Evolutionary conservation across 306 rosid genomes (phyloP).

Genomic region (Quercus robur): DNA sequence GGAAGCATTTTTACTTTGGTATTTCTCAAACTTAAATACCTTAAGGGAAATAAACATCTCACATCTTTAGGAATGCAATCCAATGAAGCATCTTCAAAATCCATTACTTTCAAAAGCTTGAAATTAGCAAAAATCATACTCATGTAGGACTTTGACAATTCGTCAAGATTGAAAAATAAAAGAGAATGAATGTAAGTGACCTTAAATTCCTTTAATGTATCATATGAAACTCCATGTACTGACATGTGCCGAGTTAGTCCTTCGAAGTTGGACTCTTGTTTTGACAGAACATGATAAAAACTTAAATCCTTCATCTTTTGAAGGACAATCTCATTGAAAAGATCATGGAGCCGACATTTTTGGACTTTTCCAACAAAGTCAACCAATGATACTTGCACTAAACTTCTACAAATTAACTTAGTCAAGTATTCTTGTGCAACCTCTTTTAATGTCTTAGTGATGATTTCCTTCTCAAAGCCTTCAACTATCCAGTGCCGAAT

Average conservation of each 20-base stretch:
- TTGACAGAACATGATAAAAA: neutral
- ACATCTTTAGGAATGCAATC: too few relatives aligned
- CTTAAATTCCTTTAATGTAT: neutral
- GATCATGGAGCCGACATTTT: neutral
- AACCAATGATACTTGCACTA: neutral
- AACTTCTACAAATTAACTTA: neutral
- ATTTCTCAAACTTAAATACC: too few relatives aligned
- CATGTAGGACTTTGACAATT: too few relatives aligned
- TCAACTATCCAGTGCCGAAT: too few relatives aligned
- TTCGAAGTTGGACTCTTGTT: neutral
- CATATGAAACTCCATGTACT: neutral
- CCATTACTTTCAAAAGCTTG: too few relatives aligned
- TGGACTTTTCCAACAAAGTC: neutral
- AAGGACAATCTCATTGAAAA: neutral
- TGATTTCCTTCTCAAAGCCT: too few relatives aligned
- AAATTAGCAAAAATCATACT: too few relatives aligned
- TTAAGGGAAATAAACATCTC: too few relatives aligned
- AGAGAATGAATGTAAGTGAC: neutral
- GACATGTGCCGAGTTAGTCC: conserved; percentile 3
- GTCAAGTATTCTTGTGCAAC: too few relatives aligned
- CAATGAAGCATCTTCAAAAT: too few relatives aligned
- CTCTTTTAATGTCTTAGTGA: too few relatives aligned
- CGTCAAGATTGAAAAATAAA: neutral
- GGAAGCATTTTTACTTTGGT: too few relatives aligned
- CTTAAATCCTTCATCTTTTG: neutral